These are phyloP conservation scores for Solanum tarapatanum DNA, from an alignment of 257 asterid genomes.

Conservation along the genomic window DNA sequence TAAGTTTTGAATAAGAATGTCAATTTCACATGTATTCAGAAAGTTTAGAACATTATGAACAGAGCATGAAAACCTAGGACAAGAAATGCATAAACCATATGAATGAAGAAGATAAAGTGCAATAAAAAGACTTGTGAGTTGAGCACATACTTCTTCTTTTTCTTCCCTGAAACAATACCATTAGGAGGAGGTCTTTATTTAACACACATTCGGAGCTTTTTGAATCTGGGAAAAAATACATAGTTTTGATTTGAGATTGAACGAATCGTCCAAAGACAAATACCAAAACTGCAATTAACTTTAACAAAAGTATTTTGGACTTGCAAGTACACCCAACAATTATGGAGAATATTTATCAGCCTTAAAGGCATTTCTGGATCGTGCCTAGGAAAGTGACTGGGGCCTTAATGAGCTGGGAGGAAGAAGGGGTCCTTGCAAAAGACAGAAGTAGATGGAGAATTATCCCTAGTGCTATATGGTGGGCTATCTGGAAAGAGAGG, in stretches of 20 bases:
- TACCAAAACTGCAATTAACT: not conserved
- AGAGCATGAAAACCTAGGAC: not conserved
- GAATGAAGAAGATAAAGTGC: not conserved
- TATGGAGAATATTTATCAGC: not conserved
- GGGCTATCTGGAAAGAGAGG: not conserved
- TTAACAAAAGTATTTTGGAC: not conserved
- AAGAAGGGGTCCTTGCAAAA: not conserved
- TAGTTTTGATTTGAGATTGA: not conserved
- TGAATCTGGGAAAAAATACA: not conserved
- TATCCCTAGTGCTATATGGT: not conserved
- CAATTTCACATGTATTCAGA: not conserved
- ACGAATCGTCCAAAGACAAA: not conserved
- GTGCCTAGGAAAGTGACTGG: not conserved
- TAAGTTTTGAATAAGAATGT: not conserved
- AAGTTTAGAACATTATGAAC: not conserved
- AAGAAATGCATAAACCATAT: not conserved
- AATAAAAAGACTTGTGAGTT: not conserved
- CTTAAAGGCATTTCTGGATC: not conserved
- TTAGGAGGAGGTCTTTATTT: not conserved
- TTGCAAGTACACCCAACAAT: not conserved
- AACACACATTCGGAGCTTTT: not conserved
- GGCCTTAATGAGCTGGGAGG: not conserved
- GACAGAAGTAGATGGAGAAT: not conserved
- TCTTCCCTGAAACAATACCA: not conserved
- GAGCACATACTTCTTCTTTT: not conserved